Conservation (phyloP, 305 asterid species). For the Rubia balearica region DNA sequence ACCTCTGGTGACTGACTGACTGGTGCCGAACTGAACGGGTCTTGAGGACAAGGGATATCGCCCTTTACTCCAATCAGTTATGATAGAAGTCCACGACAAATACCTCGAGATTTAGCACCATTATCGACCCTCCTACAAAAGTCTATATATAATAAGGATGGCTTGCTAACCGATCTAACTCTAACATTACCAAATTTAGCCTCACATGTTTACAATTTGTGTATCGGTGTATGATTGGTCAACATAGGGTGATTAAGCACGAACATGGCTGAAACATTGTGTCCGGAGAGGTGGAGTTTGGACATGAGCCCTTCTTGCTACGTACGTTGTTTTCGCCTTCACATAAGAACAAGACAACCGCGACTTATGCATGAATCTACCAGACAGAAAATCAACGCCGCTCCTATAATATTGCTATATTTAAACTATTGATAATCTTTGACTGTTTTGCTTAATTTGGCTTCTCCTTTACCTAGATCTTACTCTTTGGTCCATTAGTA, state of each 20-base stretch:
- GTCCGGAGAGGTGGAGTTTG: constrained; percentile 1
- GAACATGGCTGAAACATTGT: neutral
- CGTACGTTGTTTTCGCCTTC: neutral
- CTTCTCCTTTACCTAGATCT: neutral
- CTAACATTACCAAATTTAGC: too few relatives aligned
- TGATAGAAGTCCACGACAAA: too few relatives aligned
- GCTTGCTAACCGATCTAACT: too few relatives aligned
- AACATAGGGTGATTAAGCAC: neutral
- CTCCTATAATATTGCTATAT: neutral
- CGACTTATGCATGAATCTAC: constrained; percentile 7
- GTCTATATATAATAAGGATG: too few relatives aligned
- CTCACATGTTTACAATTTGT: too few relatives aligned
- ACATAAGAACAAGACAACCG: constrained; percentile 12
- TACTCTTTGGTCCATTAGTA: neutral
- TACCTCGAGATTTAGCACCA: too few relatives aligned
- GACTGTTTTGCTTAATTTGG: neutral
- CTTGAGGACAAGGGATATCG: too few relatives aligned
- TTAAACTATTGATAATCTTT: too few relatives aligned
- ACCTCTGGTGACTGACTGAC: too few relatives aligned
- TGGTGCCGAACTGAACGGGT: too few relatives aligned
- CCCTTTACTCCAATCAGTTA: too few relatives aligned
- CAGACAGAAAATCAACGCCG: neutral
- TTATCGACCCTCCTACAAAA: too few relatives aligned
- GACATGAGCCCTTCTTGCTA: neutral
- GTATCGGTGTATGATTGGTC: constrained; percentile 11